These are phyloP conservation scores for Pythium monospermum DNA, from an alignment of 352 stramenopile species.

Conservation along the genomic window DNA sequence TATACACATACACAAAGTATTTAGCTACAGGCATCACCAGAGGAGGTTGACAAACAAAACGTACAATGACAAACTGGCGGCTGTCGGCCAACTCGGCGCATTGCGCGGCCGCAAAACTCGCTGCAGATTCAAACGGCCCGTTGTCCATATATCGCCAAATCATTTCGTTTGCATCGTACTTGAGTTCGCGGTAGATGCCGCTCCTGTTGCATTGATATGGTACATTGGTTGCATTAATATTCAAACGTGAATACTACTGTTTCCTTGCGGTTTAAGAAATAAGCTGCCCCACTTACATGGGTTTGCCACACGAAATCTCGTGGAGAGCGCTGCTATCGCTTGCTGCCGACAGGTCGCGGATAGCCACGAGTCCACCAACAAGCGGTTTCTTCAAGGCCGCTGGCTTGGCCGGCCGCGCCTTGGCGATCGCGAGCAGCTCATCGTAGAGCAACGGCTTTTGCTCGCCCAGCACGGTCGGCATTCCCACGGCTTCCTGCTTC, in stretches of 20 bases:
- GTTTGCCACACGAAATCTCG: constrained; percentile 42
- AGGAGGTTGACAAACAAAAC: not conserved
- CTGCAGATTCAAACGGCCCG: constrained; percentile 44
- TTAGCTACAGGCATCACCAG: not conserved
- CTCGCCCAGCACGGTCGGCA: constrained; percentile 51
- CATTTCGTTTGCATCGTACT: constrained; percentile 71
- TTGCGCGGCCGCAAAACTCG: constrained; percentile 32
- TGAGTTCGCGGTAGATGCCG: constrained; percentile 58
- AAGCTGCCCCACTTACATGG: constrained; percentile 21
- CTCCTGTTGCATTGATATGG: constrained; percentile 14
- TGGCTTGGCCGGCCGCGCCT: constrained; percentile 32
- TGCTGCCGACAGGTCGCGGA: constrained; percentile 37
- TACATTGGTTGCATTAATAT: constrained; percentile 1
- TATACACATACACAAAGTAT: constrained; percentile 1
- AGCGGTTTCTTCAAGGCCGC: constrained; percentile 29
- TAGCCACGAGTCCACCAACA: constrained; percentile 29
- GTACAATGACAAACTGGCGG: constrained; percentile 60
- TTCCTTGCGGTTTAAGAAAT: not conserved
- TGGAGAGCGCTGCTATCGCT: constrained; percentile 35
- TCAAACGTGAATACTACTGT: too few relatives aligned
- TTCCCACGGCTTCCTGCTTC: constrained; percentile 61
- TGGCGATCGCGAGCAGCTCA: constrained; percentile 60
- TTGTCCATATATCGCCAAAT: constrained; percentile 70
- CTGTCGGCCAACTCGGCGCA: constrained; percentile 29
- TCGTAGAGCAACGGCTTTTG: constrained; percentile 86